These are phyloP conservation scores for Torulaspora quercuum DNA, from an alignment of 805 yeast species.

Conservation along the genomic window DNA sequence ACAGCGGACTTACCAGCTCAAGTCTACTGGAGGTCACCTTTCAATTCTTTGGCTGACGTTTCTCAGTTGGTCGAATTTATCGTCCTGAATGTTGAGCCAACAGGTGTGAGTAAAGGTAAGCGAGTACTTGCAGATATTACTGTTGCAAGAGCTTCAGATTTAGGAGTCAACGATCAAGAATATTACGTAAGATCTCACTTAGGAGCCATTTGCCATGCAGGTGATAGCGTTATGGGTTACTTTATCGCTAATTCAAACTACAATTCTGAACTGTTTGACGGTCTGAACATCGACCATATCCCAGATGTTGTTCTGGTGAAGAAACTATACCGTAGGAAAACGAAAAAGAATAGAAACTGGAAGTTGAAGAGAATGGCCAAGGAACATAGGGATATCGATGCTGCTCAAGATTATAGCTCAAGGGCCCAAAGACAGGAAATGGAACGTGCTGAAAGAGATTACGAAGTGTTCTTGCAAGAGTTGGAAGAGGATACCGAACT, in stretches of 20 bases:
- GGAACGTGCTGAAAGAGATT: constrained; percentile 91
- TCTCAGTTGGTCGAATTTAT: constrained; percentile 80
- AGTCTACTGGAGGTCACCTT: constrained; percentile 80
- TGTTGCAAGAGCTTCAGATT: constrained; percentile 81
- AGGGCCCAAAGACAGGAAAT: constrained; percentile 83
- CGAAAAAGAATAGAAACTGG: constrained; percentile 76
- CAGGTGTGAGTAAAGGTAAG: constrained; percentile 74
- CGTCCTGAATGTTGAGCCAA: constrained; percentile 90
- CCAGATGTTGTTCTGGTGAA: constrained; percentile 88
- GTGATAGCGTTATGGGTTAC: constrained; percentile 93
- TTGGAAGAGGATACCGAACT: constrained; percentile 95
- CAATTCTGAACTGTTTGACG: constrained; percentile 84
- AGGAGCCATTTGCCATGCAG: constrained; percentile 93
- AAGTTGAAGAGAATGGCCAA: constrained; percentile 95
- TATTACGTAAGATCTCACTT: constrained; percentile 85
- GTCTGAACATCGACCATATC: constrained; percentile 52
- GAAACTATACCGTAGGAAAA: constrained; percentile 81
- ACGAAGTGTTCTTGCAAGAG: constrained; percentile 93
- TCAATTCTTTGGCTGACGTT: constrained; percentile 69
- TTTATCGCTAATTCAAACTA: constrained; percentile 80
- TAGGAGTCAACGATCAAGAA: constrained; percentile 81
- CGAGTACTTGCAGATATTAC: constrained; percentile 85
- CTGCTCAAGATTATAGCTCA: constrained; percentile 54
- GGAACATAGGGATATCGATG: constrained; percentile 86
- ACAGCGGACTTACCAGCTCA: constrained; percentile 67